Base-by-base conservation (phyloP, 2,329 filamentous ascomycete species). In the Didymosphaeria variabile region DNA sequence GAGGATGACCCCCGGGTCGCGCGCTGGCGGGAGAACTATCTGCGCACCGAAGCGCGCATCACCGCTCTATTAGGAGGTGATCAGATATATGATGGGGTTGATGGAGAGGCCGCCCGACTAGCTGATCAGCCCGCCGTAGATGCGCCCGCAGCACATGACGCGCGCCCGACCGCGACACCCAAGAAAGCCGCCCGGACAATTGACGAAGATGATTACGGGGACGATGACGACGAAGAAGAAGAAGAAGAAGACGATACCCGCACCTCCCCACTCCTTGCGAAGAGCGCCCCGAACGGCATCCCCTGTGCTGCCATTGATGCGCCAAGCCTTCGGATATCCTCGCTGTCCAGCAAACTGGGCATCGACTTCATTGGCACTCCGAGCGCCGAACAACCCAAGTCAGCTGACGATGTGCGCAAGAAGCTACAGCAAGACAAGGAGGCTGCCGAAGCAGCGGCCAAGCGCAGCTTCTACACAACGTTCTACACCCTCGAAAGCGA, bases 401-500 rank as follows among this genome's bases (percentile, higher is more conserved):
- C 89, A 26, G 89, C 90, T 8, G 93, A 97, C 75, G 92, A 97
- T 83, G 91, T 93, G 77, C 92, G 95, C 73, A 97, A 97, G 80
- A 92, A 94, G 78, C 81, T 98, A 65, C 94, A 98, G 78, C 92
- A 97, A 74, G 92, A 93, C 68, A 95, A 95, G 76, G 94, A 90
- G 77, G 92, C 91, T 32, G 94, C 92, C 51, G 94, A 97, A 73
- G 93, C 97, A 73, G 90, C 91, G 54, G 95, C 93, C 46, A 93
- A 93, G 80, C 88, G 89, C 71, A 95, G 91, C 79, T 98, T 97
- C 79, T 91, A 97, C 75, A 96, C 93, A 10, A 86, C 97, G 67
- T 97, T 98, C 79, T 94, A 97, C 78, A 97, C 95, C 1, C 85
- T 98, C 34, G 95, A 99, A 79, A 95, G 94, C 76, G 95, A 99